A percentile compares a stretch with the other conserved stretches of the same genome.
Evolutionary conservation across 1,284 basidiomycete genomes (phyloP).

Genomic region (Trichosporon faecale): DNA sequence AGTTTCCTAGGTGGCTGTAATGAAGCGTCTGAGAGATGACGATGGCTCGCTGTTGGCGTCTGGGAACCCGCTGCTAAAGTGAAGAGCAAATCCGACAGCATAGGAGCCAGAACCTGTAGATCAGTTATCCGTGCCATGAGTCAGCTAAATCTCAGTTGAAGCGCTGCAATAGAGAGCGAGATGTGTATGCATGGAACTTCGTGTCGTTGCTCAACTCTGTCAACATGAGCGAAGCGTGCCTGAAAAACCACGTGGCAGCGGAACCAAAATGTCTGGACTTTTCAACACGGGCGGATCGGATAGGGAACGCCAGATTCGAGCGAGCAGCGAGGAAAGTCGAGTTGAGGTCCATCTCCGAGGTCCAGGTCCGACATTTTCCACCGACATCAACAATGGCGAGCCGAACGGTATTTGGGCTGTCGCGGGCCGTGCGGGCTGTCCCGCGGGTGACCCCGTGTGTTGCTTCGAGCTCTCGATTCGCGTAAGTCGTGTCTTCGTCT

Average conservation of each 20-base stretch:
- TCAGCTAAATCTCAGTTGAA: too few species aligned
- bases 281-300: slow-evolving; percentile 1
- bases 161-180: too few species aligned
- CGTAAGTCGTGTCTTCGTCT: background rate
- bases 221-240: background rate
- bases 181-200: too few species aligned
- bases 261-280: background rate
- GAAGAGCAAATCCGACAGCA: too few species aligned
- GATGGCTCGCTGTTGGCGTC: too few species aligned
- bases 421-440: background rate
- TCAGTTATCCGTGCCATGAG: too few species aligned
- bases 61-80: too few species aligned
- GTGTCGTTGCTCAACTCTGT: too few species aligned
- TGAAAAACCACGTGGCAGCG: background rate
- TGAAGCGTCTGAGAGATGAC: too few species aligned
- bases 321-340: background rate
- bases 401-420: background rate
- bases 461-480: slow-evolving; percentile 1
- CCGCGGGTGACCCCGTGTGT: background rate
- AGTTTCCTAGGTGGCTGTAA: too few species aligned
- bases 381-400: slow-evolving; percentile 6
- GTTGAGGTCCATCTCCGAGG: background rate
- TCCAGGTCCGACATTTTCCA: slow-evolving; percentile 11
- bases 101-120: too few species aligned
- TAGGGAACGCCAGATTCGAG: background rate